Evolutionary conservation across 768 basidiomycete genomes (phyloP).

Genomic region (Collybiopsis confluens): DNA sequence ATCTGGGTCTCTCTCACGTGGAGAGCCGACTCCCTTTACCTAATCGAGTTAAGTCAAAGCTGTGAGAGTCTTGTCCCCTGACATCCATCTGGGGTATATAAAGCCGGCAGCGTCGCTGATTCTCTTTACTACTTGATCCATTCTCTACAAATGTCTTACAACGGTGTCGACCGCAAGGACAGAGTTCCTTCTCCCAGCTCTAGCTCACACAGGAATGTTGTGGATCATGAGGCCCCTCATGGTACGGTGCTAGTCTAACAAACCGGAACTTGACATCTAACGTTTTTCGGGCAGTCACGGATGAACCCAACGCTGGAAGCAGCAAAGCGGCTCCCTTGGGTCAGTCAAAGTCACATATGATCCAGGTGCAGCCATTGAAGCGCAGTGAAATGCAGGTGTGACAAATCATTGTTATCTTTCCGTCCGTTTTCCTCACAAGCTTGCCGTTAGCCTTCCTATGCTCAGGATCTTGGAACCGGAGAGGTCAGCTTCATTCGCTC

Average conservation of each 20-base stretch:
- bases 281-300: conserved; percentile 50
- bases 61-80: background rate
- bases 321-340: conserved; percentile 20
- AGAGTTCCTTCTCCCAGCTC: conserved; percentile 40
- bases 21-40: background rate
- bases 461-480: conserved; percentile 77
- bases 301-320: conserved; percentile 42
- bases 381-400: conserved; percentile 82
- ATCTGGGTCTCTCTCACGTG: too few relatives aligned
- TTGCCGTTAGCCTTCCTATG: conserved; percentile 71
- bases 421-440: background rate
- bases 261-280: too few relatives aligned
- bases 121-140: background rate
- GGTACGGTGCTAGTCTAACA: conserved; percentile 51
- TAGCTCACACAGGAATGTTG: conserved; percentile 51
- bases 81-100: conserved; percentile 2
- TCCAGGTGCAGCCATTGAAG: conserved; percentile 82
- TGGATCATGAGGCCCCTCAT: conserved; percentile 65
- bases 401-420: background rate
- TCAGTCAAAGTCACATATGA: conserved; percentile 40
- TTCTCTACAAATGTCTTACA: conserved; percentile 12
- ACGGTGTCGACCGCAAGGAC: conserved; percentile 47
- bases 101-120: background rate
- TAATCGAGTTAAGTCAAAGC: background rate
- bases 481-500: conserved; percentile 33